Evolutionary conservation across 805 yeast genomes (phyloP).

Genomic region (Kodamaea laetipori): DNA sequence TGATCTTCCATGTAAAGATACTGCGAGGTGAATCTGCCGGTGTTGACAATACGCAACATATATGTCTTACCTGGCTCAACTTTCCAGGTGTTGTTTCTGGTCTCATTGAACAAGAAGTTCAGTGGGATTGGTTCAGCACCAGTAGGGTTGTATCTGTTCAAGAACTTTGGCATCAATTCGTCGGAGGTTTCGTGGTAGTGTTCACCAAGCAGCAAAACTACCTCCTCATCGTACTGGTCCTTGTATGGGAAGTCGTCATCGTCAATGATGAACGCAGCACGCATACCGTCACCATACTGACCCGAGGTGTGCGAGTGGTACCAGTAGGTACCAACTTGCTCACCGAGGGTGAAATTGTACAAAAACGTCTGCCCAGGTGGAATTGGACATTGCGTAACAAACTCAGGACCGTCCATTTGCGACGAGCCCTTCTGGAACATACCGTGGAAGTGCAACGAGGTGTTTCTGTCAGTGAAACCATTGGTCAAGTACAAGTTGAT

Average conservation of each 20-base stretch:
- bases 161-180: slow-evolving; percentile 55
- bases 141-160: slow-evolving; percentile 82
- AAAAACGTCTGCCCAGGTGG: slow-evolving; percentile 72
- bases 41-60: slow-evolving; percentile 74
- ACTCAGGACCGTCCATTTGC: slow-evolving; percentile 90
- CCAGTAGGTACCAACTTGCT: slow-evolving; percentile 93
- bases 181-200: slow-evolving; percentile 79
- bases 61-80: slow-evolving; percentile 88
- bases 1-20: slow-evolving; percentile 89
- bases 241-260: slow-evolving; percentile 63
- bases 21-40: slow-evolving; percentile 92
- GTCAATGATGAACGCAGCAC: slow-evolving; percentile 76
- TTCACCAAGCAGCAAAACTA: slow-evolving; percentile 67
- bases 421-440: slow-evolving; percentile 74
- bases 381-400: slow-evolving; percentile 88
- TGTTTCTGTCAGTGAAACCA: slow-evolving; percentile 66
- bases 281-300: slow-evolving; percentile 93
- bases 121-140: slow-evolving; percentile 99
- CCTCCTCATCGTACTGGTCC: slow-evolving; percentile 75
- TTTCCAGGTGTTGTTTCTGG: slow-evolving; percentile 71
- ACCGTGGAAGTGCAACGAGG: slow-evolving; percentile 93
- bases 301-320: slow-evolving; percentile 92
- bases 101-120: slow-evolving; percentile 75
- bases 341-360: slow-evolving; percentile 85
- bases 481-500: slow-evolving; percentile 73